Percentiles rank a stretch among this genome's conserved stretches.
Evolutionary conservation across 2,329 filamentous ascomycete genomes (phyloP).

Genomic region (Ascochyta lentis): DNA sequence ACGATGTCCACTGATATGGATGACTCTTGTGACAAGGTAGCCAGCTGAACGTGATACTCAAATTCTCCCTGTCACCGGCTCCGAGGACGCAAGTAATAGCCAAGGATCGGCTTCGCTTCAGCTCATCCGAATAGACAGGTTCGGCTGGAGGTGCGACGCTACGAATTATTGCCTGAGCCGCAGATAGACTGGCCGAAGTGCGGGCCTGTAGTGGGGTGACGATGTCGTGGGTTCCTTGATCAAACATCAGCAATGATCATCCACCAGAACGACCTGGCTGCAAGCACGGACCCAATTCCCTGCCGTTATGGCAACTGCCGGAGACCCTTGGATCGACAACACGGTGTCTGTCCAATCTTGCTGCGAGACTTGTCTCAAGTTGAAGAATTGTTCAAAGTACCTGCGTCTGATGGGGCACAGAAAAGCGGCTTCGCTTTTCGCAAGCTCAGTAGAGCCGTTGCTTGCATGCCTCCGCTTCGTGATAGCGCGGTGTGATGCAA

Average conservation of each 20-base stretch:
- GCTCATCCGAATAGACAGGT: neutral
- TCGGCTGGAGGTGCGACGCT: constrained; percentile 1
- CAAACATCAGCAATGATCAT: constrained; percentile 9
- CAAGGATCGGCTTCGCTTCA: constrained; percentile 7
- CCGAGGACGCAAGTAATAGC: neutral
- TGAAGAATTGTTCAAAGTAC: neutral
- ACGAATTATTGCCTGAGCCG: constrained; percentile 7
- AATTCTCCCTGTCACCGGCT: neutral
- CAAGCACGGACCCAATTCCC: constrained; percentile 5
- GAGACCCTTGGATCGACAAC: neutral
- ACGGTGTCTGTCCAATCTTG: neutral
- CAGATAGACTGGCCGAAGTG: constrained; percentile 5
- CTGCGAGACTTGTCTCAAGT: neutral
- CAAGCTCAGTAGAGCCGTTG: neutral
- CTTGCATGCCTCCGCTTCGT: constrained; percentile 10
- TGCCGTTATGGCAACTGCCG: neutral
- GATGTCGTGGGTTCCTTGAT: constrained; percentile 7
- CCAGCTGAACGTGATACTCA: constrained; percentile 6
- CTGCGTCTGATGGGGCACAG: neutral
- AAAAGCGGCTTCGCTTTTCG: neutral
- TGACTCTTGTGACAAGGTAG: neutral
- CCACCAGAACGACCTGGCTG: constrained; percentile 13
- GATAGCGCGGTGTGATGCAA: constrained; percentile 11
- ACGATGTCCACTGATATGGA: neutral
- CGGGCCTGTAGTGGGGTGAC: constrained; percentile 4